These are phyloP conservation scores for Tripterygium wilfordii DNA, from an alignment of 177 flowering plant species.

Conservation along the genomic window DNA sequence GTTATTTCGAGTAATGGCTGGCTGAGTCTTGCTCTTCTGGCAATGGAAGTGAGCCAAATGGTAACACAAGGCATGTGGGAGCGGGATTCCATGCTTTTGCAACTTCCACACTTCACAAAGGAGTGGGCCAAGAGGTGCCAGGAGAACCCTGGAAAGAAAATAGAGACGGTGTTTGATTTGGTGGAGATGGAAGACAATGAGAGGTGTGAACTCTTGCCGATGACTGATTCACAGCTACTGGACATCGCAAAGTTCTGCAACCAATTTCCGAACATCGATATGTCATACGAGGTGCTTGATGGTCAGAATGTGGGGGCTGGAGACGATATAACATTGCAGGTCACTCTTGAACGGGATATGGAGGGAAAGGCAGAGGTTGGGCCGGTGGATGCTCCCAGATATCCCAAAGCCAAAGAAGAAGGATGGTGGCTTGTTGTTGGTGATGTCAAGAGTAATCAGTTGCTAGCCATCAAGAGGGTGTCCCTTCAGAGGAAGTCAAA, in stretches of 20 bases:
- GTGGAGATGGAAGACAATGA: conserved; percentile 92
- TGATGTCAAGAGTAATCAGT: conserved; percentile 63
- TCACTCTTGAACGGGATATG: conserved; percentile 68
- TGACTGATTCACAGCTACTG: conserved; percentile 68
- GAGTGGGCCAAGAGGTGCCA: conserved; percentile 79
- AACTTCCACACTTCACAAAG: conserved; percentile 90
- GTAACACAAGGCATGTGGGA: conserved; percentile 97
- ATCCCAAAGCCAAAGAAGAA: conserved; percentile 76
- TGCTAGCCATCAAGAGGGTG: conserved; percentile 86
- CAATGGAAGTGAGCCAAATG: conserved; percentile 97
- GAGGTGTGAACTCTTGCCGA: conserved; percentile 67
- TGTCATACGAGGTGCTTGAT: conserved; percentile 59
- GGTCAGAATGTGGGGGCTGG: conserved; percentile 51
- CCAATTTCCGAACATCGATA: conserved; percentile 84
- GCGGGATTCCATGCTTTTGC: conserved; percentile 90
- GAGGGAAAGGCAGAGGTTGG: conserved; percentile 77
- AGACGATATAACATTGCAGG: conserved; percentile 46
- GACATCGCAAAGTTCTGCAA: conserved; percentile 82
- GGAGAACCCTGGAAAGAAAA: conserved; percentile 66
- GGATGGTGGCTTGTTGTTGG: conserved; percentile 97
- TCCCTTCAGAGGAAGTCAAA: conserved; percentile 60
- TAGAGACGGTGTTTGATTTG: conserved; percentile 81
- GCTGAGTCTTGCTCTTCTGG: conserved; percentile 77
- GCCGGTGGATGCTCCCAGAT: conserved; percentile 68
- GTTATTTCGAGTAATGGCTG: conserved; percentile 93